phyloP scores from a whole-genome alignment of 371 early-diverging fungal species.

The Mortierella sp. region DNA sequence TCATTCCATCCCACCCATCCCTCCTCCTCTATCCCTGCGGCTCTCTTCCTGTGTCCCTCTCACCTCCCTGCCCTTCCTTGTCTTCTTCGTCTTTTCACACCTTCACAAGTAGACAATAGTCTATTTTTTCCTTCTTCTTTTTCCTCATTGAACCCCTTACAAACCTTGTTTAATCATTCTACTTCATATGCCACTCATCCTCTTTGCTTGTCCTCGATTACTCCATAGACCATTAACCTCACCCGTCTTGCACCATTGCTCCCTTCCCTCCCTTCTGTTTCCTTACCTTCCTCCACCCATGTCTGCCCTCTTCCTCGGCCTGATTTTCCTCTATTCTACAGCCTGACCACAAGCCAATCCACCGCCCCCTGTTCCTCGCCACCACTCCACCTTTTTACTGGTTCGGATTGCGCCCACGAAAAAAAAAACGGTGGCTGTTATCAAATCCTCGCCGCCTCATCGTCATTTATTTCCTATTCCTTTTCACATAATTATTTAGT shows the following conservation, averaged over 20 bases:
- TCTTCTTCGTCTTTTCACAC: neutral
- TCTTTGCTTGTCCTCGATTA: slow-evolving; percentile 9
- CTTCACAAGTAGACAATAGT: neutral
- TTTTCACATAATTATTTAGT: neutral
- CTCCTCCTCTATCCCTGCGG: neutral
- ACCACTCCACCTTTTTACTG: neutral
- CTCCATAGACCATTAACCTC: slow-evolving; percentile 11
- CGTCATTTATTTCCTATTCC: neutral
- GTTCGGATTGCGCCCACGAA: neutral
- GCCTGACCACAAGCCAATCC: neutral
- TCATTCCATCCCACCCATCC: neutral
- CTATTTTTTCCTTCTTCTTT: neutral
- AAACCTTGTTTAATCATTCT: slow-evolving; percentile 27
- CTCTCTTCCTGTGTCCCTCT: neutral
- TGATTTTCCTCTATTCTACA: neutral
- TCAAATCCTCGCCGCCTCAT: neutral
- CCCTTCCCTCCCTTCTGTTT: neutral
- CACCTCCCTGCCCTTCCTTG: neutral
- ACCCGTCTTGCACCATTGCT: neutral
- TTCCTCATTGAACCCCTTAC: slow-evolving; percentile 17
- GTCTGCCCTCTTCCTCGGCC: neutral
- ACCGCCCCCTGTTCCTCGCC: neutral
- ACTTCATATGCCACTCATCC: slow-evolving; percentile 19
- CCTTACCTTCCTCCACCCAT: neutral
- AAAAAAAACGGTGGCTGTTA: neutral